Percentiles rank a stretch among this genome's conserved stretches.
These are phyloP conservation scores for Magnusiomyces sp. DNA, from an alignment of 1,139 yeast species.

Conservation along the genomic window DNA sequence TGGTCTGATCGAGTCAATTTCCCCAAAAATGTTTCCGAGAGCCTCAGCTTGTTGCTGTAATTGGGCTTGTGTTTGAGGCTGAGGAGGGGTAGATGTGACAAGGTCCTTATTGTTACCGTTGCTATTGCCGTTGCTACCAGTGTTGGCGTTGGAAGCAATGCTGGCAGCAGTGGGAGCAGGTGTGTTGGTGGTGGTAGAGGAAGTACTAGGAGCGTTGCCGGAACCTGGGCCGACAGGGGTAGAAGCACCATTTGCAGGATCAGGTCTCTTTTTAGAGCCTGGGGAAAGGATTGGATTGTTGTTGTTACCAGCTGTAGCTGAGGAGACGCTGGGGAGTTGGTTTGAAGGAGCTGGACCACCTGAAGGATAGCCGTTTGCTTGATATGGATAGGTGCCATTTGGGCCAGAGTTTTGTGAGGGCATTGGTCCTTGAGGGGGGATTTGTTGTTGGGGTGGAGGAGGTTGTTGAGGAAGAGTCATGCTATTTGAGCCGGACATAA, in stretches of 20 bases:
- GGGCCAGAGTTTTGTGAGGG: constrained; percentile 9
- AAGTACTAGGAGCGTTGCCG: constrained; percentile 17
- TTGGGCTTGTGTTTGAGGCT: constrained; percentile 17
- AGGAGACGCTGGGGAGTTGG: constrained; percentile 1
- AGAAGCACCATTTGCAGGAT: constrained; percentile 22
- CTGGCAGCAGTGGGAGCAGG: constrained; percentile 16
- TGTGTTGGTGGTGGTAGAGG: constrained; percentile 14
- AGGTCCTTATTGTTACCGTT: background rate
- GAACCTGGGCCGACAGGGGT: constrained; percentile 21
- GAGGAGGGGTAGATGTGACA: constrained; percentile 11
- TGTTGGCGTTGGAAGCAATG: constrained; percentile 9
- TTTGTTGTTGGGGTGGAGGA: constrained; percentile 15
- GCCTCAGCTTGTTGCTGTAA: constrained; percentile 29
- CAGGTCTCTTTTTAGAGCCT: constrained; percentile 16
- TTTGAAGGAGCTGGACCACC: constrained; percentile 15
- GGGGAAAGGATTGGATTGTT: constrained; percentile 12
- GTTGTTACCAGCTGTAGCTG: constrained; percentile 13
- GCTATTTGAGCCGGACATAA: constrained; percentile 29
- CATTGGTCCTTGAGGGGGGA: constrained; percentile 12
- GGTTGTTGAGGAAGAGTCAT: constrained; percentile 12
- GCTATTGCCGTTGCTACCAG: constrained; percentile 16
- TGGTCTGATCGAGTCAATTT: constrained; percentile 71
- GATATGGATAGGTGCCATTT: constrained; percentile 9
- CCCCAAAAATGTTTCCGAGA: constrained; percentile 56
- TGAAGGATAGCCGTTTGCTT: constrained; percentile 10